phyloP scores from a whole-genome alignment of 805 yeast genomes.

The Saccharomycopsis fodiens region DNA sequence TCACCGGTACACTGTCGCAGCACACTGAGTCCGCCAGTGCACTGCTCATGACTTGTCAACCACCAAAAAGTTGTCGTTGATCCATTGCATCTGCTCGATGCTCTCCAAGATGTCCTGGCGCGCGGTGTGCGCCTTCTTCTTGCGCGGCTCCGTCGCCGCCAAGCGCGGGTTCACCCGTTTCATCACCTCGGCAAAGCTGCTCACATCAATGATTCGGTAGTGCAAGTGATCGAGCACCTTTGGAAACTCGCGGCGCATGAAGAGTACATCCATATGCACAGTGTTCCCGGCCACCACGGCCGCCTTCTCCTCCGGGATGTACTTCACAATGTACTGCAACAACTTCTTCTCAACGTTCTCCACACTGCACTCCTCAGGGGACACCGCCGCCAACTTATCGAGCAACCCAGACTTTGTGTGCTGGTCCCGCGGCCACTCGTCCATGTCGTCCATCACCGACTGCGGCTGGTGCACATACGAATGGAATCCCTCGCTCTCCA shows the following conservation, averaged over 20 bases:
- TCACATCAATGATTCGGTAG: constrained; percentile 85
- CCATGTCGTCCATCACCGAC: constrained; percentile 60
- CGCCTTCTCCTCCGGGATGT: constrained; percentile 41
- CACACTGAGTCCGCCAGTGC: too few relatives aligned
- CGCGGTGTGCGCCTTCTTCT: constrained; percentile 77
- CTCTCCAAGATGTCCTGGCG: constrained; percentile 82
- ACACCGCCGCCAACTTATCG: constrained; percentile 50
- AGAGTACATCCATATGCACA: constrained; percentile 83
- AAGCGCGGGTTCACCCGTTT: constrained; percentile 66
- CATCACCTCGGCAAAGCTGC: constrained; percentile 76
- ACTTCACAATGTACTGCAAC: constrained; percentile 48
- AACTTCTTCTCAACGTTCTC: constrained; percentile 61
- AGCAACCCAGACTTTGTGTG: constrained; percentile 77
- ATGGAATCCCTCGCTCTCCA: constrained; percentile 71
- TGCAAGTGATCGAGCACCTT: constrained; percentile 49
- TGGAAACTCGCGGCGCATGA: constrained; percentile 81
- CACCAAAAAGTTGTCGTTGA: constrained; percentile 54
- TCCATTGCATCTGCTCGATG: constrained; percentile 76
- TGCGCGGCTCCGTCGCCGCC: constrained; percentile 50
- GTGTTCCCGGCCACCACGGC: constrained; percentile 89
- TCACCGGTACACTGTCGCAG: too few relatives aligned
- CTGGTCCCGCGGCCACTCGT: constrained; percentile 79
- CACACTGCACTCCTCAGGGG: constrained; percentile 34
- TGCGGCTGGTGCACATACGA: constrained; percentile 68
- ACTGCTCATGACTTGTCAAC: too few relatives aligned